Percentiles rank a stretch among this genome's conserved stretches.
Evolutionary conservation across 2,329 filamentous ascomycete species (phyloP).

Genomic region (Ceratocystis huliohia): DNA sequence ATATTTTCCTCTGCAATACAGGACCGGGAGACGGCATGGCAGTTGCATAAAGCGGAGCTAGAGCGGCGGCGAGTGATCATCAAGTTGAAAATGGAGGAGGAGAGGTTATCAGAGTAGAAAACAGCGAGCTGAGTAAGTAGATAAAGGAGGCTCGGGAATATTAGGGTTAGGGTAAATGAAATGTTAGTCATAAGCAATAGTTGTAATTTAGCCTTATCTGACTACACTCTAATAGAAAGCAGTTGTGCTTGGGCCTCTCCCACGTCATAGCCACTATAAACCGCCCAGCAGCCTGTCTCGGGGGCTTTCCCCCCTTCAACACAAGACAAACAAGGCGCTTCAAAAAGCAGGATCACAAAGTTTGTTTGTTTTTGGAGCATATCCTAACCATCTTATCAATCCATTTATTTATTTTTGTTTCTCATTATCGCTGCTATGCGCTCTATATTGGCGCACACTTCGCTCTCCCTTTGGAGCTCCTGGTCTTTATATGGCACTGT

Average conservation of each 20-base stretch:
- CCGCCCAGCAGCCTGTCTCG: background rate
- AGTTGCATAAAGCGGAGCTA: constrained; percentile 4
- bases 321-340: constrained; percentile 1
- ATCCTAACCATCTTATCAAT: background rate
- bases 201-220: background rate
- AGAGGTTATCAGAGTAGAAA: background rate
- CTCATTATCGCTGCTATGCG: background rate
- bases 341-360: background rate
- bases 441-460: constrained; percentile 12
- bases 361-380: constrained; percentile 3
- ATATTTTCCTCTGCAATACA: constrained; percentile 6
- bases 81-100: background rate
- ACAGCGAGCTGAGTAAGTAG: background rate
- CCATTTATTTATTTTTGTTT: background rate
- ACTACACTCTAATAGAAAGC: background rate
- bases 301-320: background rate
- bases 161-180: background rate
- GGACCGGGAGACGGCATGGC: background rate
- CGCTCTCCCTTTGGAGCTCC: constrained; percentile 24
- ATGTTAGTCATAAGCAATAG: background rate
- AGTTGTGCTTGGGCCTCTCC: background rate
- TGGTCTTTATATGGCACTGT: constrained; percentile 27
- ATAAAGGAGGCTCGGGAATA: background rate
- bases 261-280: constrained; percentile 10
- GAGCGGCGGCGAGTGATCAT: background rate